Percentiles rank a stretch among this genome's conserved stretches.
Conservation (phyloP, 2,329 filamentous ascomycete species). For the Aphanocladium album region DNA sequence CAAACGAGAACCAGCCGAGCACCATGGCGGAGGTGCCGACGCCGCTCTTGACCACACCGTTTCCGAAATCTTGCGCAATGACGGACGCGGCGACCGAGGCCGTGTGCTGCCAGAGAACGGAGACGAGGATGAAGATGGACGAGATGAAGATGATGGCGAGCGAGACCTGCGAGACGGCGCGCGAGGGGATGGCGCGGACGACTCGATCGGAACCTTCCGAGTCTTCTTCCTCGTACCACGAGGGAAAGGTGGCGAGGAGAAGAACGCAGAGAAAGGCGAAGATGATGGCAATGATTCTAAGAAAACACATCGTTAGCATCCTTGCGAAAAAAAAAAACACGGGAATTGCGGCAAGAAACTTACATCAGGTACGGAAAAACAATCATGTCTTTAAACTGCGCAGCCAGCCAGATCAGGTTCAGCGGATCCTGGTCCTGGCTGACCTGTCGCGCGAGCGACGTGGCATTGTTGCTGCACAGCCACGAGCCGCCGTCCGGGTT, state of each 20-base stretch:
- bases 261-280: slow-evolving; percentile 96
- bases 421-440: slow-evolving; percentile 89
- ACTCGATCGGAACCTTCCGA: slow-evolving; percentile 77
- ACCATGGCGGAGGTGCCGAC: slow-evolving; percentile 96
- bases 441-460: slow-evolving; percentile 82
- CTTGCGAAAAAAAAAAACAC: too few relatives aligned
- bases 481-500: slow-evolving; percentile 85
- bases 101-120: slow-evolving; percentile 84
- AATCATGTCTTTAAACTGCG: slow-evolving; percentile 97
- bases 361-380: slow-evolving; percentile 96
- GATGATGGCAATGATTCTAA: slow-evolving; percentile 91
- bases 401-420: slow-evolving; percentile 94
- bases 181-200: slow-evolving; percentile 88
- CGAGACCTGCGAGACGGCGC: slow-evolving; percentile 87
- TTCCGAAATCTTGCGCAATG: slow-evolving; percentile 87
- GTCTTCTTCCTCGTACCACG: slow-evolving; percentile 91
- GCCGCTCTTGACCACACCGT: slow-evolving; percentile 79
- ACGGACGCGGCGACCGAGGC: slow-evolving; percentile 92
- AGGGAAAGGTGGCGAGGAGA: slow-evolving; percentile 91
- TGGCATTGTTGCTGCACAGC: slow-evolving; percentile 96
- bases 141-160: slow-evolving; percentile 85
- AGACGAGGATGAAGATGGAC: slow-evolving; percentile 68
- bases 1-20: slow-evolving; percentile 95
- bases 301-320: too few relatives aligned
- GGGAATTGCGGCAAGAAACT: too few relatives aligned